Base-by-base conservation (phyloP, 1,284 basidiomycete species). In the Xerocomus minutiporus region DNA sequence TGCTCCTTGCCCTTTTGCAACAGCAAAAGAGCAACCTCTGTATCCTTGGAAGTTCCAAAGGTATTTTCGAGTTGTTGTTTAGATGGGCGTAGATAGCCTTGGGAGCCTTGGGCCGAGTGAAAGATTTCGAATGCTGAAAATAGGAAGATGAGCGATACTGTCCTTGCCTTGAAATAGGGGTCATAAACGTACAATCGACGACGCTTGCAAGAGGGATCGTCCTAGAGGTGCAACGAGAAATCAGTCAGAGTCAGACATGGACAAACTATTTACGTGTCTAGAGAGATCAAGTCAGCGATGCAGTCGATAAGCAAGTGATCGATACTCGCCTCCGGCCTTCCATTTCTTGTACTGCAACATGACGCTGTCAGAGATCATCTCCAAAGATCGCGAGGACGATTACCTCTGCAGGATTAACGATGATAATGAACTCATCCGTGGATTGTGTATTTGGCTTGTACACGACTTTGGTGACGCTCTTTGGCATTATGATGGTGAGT, bases 21-120 rank as follows among this genome's bases (percentile, higher is more conserved):
- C 51, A 91, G 76, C 17, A 69, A 65, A 49, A 69, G 64, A 25
- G 88, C 69, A 13, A 86, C 84, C 4, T 89, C 86, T 29, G 73
- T 64, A 48, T 90, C 86, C 52, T 82, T 83, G 60, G 74, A 69
- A 8, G 84, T 79, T 32, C 78, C 83, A 60, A 92, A 92, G 26
- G 72, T 73, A 55, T 71, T 83, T 47, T 90, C 87, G 40, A 92
- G 80, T 63, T 90, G 84, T 64, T 91, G 89, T 46, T 86, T 83
- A 15, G 89, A 91, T 7, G 86, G 77, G 51, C 75, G 74, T 40
- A 90, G 77, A 44, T 82, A 67, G 8, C 90, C 90, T 67, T 90
- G 88, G 9, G 78, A 68, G 11, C 89, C 90, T 67, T 89, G 86
- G 25, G 69, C 69, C 23, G 85, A 86, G 65, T 79, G 73, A 67